phyloP scores from a whole-genome alignment of 1,284 basidiomycete species.

The Pisolithus thermaeus region DNA sequence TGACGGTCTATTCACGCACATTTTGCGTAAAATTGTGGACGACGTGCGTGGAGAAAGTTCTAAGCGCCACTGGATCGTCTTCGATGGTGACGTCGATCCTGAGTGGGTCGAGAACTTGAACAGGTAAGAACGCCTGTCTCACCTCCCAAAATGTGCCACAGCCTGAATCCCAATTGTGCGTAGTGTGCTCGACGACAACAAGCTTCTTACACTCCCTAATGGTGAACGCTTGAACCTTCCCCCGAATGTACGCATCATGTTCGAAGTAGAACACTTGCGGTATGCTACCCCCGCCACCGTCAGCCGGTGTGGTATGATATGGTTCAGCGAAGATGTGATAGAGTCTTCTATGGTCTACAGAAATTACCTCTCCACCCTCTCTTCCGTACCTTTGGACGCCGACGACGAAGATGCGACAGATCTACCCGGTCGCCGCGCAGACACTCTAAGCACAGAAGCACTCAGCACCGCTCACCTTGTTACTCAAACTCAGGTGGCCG shows the following conservation, averaged over 20 bases:
- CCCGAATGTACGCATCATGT: conserved; percentile 98
- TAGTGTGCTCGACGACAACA: conserved; percentile 99
- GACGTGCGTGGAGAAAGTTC: conserved; percentile 96
- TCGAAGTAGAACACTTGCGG: conserved; percentile 97
- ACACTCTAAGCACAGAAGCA: conserved; percentile 46
- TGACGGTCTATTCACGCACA: conserved; percentile 97
- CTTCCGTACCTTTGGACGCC: conserved; percentile 76
- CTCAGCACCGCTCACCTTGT: conserved; percentile 57
- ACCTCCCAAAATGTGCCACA: background rate
- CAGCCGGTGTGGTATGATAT: conserved; percentile 99
- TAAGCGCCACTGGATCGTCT: conserved; percentile 99
- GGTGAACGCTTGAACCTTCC: conserved; percentile 98
- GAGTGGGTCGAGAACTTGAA: conserved; percentile 99
- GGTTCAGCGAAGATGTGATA: conserved; percentile 98
- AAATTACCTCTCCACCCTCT: conserved; percentile 81
- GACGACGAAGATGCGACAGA: conserved; percentile 84
- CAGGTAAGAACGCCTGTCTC: conserved; percentile 52
- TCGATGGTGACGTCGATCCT: conserved; percentile 99
- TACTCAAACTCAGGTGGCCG: conserved; percentile 80
- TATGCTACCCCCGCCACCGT: conserved; percentile 98
- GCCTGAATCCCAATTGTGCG: conserved; percentile 7
- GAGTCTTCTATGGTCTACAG: conserved; percentile 88
- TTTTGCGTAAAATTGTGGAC: conserved; percentile 96
- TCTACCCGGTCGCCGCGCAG: conserved; percentile 51
- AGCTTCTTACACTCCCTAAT: conserved; percentile 94